A percentile compares a stretch with the other conserved stretches of the same genome.
Conservation (phyloP, 202 grass and related monocot species). For the Carex arenaria region DNA sequence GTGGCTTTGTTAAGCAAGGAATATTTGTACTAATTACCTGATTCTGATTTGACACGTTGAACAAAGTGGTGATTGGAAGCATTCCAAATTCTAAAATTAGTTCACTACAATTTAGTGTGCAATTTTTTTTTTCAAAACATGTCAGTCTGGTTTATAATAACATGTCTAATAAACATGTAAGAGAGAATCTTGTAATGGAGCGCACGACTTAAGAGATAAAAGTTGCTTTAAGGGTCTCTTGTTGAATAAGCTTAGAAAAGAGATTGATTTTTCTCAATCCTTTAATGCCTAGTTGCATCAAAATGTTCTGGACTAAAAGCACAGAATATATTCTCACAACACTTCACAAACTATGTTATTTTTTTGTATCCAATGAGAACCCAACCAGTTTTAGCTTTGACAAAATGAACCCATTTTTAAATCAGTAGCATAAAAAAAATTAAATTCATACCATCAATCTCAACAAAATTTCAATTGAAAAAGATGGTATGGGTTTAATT, state of each 20-base stretch:
- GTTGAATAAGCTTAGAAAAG: constrained; percentile 23
- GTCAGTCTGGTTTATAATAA: neutral
- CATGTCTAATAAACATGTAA: neutral
- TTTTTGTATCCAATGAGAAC: neutral
- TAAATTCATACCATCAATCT: too few relatives aligned
- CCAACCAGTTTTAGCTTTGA: neutral
- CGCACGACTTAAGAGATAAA: constrained; percentile 8
- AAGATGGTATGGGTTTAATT: too few relatives aligned
- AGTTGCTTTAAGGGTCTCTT: constrained; percentile 22
- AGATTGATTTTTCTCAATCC: constrained; percentile 14
- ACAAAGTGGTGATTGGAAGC: neutral
- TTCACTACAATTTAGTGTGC: neutral
- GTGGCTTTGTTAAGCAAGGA: constrained; percentile 28
- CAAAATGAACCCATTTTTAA: neutral
- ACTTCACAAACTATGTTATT: neutral
- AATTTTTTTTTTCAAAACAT: neutral
- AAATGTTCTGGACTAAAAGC: neutral
- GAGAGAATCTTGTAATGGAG: constrained; percentile 13
- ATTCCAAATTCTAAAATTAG: neutral
- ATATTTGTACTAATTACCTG: constrained; percentile 10
- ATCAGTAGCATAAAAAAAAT: too few relatives aligned
- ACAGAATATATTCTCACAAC: constrained; percentile 22
- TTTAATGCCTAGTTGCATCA: constrained; percentile 14
- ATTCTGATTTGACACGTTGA: constrained; percentile 21
- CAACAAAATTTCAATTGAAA: too few relatives aligned